These are phyloP conservation scores for Tricholoma bakamatsutake DNA, from an alignment of 768 basidiomycete species.

Conservation along the genomic window DNA sequence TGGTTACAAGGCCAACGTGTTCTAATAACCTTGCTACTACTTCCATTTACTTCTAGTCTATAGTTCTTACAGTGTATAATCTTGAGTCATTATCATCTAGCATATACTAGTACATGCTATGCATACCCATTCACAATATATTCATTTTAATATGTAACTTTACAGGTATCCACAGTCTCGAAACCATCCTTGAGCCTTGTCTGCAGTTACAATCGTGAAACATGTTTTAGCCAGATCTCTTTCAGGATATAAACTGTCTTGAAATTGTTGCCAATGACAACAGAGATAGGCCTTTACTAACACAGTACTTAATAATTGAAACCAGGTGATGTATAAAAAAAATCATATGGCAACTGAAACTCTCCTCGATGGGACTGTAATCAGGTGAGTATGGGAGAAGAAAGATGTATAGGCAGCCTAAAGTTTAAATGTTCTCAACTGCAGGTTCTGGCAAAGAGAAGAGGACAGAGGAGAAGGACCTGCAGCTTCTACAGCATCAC, in stretches of 20 bases:
- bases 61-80: neutral
- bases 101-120: neutral
- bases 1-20: too few relatives aligned
- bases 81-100: neutral
- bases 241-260: slow-evolving; percentile 10
- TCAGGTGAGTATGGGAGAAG: slow-evolving; percentile 33
- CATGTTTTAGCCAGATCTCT: slow-evolving; percentile 10
- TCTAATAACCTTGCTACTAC: too few relatives aligned
- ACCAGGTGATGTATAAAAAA: neutral
- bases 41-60: neutral
- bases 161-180: slow-evolving; percentile 15
- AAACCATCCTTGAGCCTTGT: slow-evolving; percentile 18
- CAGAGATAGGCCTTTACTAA: slow-evolving; percentile 1
- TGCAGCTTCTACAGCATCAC: slow-evolving; percentile 18
- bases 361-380: slow-evolving; percentile 9
- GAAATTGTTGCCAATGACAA: too few relatives aligned
- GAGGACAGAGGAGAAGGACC: slow-evolving; percentile 9
- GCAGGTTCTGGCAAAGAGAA: neutral
- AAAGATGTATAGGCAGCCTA: slow-evolving; percentile 18
- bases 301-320: neutral
- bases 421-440: neutral
- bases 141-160: neutral
- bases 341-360: neutral
- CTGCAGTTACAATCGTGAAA: slow-evolving; percentile 13
- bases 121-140: neutral